These are phyloP conservation scores for Cercophora newfieldiana DNA, from an alignment of 495 filamentous ascomycete species.

Conservation along the genomic window DNA sequence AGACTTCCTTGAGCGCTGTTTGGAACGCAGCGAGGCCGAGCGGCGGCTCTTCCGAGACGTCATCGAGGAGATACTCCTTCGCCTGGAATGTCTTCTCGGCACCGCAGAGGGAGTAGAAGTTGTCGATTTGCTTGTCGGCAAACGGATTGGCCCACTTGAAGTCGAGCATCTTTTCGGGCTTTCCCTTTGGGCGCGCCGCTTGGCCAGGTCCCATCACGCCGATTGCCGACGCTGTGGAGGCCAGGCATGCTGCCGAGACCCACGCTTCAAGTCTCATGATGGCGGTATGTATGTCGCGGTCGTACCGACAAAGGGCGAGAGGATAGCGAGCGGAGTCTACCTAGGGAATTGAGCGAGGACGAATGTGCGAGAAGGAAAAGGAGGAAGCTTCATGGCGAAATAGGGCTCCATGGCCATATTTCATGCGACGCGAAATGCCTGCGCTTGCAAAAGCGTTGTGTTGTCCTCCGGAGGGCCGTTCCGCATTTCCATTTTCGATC, in stretches of 20 bases:
- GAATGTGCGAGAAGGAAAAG: not conserved
- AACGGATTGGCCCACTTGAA: conserved; percentile 39
- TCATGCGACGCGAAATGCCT: conserved; percentile 8
- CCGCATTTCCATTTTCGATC: conserved; percentile 38
- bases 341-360: too few species aligned
- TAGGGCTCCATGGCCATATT: conserved; percentile 11
- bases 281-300: not conserved
- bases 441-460: conserved; percentile 19
- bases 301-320: not conserved
- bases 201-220: conserved; percentile 25
- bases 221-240: conserved; percentile 23
- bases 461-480: conserved; percentile 39
- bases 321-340: too few species aligned
- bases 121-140: conserved; percentile 5
- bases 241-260: conserved; percentile 21
- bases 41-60: conserved; percentile 30
- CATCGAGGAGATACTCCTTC: conserved; percentile 35
- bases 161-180: conserved; percentile 25
- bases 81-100: conserved; percentile 28
- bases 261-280: conserved; percentile 30
- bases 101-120: conserved; percentile 27
- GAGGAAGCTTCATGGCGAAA: not conserved
- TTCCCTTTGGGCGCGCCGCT: conserved; percentile 24
- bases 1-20: conserved; percentile 34
- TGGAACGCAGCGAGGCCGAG: conserved; percentile 30